Evolutionary conservation across 805 yeast genomes (phyloP).

Genomic region (Cyberlindnera maclurae): DNA sequence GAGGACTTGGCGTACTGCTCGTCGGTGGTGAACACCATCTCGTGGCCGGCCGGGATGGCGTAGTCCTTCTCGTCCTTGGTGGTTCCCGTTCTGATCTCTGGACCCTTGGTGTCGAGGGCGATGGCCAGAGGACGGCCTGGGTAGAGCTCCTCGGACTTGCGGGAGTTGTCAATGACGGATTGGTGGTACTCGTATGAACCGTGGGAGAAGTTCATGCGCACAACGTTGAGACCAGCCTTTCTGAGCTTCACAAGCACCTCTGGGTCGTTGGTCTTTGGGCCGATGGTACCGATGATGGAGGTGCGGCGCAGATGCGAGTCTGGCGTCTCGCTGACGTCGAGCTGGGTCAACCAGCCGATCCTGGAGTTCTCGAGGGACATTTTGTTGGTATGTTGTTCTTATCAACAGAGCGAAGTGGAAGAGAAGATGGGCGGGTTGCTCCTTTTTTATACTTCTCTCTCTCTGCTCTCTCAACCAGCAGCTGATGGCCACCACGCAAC

Average conservation of each 20-base stretch:
- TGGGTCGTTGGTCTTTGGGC: constrained; percentile 92
- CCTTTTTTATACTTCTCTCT: neutral
- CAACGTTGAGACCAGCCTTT: constrained; percentile 96
- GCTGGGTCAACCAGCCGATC: constrained; percentile 24
- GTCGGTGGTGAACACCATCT: constrained; percentile 91
- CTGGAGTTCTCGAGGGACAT: constrained; percentile 10
- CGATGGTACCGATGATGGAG: constrained; percentile 97
- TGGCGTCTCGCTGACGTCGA: constrained; percentile 23
- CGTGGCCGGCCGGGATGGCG: constrained; percentile 80
- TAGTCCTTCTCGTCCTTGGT: constrained; percentile 74
- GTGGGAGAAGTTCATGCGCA: constrained; percentile 98
- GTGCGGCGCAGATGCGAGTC: constrained; percentile 56
- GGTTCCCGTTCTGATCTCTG: constrained; percentile 98
- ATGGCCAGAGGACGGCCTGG: constrained; percentile 97
- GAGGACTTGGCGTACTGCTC: constrained; percentile 63
- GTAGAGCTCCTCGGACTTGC: constrained; percentile 84
- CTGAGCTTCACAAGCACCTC: constrained; percentile 81
- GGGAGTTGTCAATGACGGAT: constrained; percentile 91
- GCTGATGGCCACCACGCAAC: constrained; percentile 3
- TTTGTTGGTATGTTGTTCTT: too few species aligned
- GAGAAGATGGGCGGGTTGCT: too few species aligned
- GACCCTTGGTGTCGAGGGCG: constrained; percentile 99
- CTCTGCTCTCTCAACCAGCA: neutral
- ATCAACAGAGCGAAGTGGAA: too few species aligned
- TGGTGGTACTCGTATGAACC: constrained; percentile 98